Percentiles rank a stretch among this genome's conserved stretches.
phyloP scores from a whole-genome alignment of 306 rosid genomes.

The Gastrolobium villosum region DNA sequence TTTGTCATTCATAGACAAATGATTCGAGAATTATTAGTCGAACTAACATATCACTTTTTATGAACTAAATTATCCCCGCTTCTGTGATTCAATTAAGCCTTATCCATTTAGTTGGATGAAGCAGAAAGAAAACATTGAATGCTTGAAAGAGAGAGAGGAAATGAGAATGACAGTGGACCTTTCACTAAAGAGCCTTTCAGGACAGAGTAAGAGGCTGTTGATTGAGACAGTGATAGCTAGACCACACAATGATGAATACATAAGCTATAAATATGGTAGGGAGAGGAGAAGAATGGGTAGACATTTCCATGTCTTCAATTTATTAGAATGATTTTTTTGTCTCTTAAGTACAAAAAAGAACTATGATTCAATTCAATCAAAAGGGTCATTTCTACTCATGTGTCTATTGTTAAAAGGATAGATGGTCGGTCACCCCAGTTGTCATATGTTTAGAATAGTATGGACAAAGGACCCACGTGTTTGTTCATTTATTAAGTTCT shows the following conservation, averaged over 20 bases:
- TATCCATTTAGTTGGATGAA: constrained; percentile 50
- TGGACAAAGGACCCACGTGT: constrained; percentile 16
- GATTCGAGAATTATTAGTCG: not conserved
- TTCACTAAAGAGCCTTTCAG: constrained; percentile 40
- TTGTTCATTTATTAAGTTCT: not conserved
- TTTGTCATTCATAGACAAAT: constrained; percentile 24
- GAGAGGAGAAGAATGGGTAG: constrained; percentile 42
- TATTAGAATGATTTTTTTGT: constrained; percentile 46
- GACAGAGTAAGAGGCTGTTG: constrained; percentile 53
- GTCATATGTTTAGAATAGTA: not conserved
- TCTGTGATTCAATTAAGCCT: constrained; percentile 36
- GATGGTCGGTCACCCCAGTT: constrained; percentile 12
- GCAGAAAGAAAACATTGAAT: constrained; percentile 44
- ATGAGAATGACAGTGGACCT: constrained; percentile 60
- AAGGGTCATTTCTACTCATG: constrained; percentile 16
- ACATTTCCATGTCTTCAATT: constrained; percentile 56
- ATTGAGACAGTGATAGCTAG: constrained; percentile 56
- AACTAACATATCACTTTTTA: not conserved
- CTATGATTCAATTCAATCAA: constrained; percentile 31
- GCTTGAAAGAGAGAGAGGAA: constrained; percentile 38
- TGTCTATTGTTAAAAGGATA: constrained; percentile 40
- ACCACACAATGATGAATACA: constrained; percentile 38
- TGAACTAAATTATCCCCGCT: not conserved
- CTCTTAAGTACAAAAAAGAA: constrained; percentile 36
- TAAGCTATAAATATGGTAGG: constrained; percentile 26